phyloP scores from a whole-genome alignment of 257 asterid species.

The Solanum clarkiae region DNA sequence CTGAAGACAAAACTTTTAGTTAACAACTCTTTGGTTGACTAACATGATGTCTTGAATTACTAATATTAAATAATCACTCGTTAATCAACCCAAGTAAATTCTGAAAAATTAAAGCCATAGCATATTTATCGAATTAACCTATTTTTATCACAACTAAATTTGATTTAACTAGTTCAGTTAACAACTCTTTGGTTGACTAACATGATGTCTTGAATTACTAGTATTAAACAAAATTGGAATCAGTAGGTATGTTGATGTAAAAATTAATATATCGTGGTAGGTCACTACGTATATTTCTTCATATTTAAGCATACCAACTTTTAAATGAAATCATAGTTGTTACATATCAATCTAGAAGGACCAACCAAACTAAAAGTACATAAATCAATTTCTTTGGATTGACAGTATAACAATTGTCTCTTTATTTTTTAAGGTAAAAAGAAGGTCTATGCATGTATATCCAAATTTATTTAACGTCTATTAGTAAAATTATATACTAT shows the following conservation, averaged over 20 bases:
- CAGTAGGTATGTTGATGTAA: neutral
- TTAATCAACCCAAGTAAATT: neutral
- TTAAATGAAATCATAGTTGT: neutral
- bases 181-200: neutral
- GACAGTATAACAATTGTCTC: neutral
- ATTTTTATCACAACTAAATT: neutral
- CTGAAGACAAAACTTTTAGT: no score
- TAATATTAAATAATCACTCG: neutral
- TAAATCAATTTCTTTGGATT: neutral
- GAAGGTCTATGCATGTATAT: no score
- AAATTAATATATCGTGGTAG: neutral
- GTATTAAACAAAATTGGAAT: neutral
- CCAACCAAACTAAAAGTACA: neutral
- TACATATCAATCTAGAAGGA: neutral
- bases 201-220: neutral
- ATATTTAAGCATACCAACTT: neutral
- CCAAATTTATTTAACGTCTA: no score
- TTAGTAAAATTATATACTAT: no score
- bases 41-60: neutral
- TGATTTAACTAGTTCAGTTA: neutral
- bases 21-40: neutral
- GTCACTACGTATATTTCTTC: neutral
- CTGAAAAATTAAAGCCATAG: neutral
- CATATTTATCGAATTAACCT: neutral
- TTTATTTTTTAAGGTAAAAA: no score